phyloP scores from a whole-genome alignment of 768 basidiomycete species.

The Daedaleopsis sinensis region DNA sequence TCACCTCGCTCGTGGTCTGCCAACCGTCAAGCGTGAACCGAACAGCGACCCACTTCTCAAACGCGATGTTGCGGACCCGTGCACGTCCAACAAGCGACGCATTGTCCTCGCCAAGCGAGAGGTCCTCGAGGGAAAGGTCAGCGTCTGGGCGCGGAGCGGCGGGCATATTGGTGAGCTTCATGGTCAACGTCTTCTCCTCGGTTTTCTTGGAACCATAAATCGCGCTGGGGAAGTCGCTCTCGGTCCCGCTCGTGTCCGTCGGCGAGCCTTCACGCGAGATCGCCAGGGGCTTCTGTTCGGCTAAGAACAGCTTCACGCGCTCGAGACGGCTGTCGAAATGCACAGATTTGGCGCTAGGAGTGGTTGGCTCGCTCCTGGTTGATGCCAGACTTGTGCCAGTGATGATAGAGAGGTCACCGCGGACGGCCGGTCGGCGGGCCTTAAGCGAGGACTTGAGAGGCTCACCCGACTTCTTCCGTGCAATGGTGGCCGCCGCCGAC shows the following conservation, averaged over 20 bases:
- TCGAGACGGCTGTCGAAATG: constrained; percentile 93
- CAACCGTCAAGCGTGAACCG: constrained; percentile 94
- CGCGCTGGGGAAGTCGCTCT: constrained; percentile 73
- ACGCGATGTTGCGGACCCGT: constrained; percentile 84
- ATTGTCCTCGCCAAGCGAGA: constrained; percentile 55
- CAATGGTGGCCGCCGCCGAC: constrained; percentile 43
- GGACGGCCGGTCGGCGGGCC: constrained; percentile 51
- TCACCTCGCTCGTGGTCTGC: constrained; percentile 95
- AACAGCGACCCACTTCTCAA: constrained; percentile 83
- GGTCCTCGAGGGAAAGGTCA: constrained; percentile 57
- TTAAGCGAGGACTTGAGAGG: constrained; percentile 92
- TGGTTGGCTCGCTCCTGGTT: constrained; percentile 77
- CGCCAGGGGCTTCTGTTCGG: constrained; percentile 93
- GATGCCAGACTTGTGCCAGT: constrained; percentile 41
- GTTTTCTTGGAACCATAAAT: constrained; percentile 47
- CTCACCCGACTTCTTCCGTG: constrained; percentile 94
- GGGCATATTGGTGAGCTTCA: constrained; percentile 23
- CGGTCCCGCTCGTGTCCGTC: constrained; percentile 79
- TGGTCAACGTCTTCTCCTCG: constrained; percentile 33
- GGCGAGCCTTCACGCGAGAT: constrained; percentile 92
- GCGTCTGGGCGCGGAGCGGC: constrained; percentile 24
- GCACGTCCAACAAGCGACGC: constrained; percentile 69
- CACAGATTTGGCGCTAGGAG: constrained; percentile 85
- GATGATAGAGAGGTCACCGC: constrained; percentile 54
- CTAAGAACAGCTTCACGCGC: constrained; percentile 91